Base-by-base conservation (phyloP, 805 yeast genomes). In the Sugiyamaella chiloensis region DNA sequence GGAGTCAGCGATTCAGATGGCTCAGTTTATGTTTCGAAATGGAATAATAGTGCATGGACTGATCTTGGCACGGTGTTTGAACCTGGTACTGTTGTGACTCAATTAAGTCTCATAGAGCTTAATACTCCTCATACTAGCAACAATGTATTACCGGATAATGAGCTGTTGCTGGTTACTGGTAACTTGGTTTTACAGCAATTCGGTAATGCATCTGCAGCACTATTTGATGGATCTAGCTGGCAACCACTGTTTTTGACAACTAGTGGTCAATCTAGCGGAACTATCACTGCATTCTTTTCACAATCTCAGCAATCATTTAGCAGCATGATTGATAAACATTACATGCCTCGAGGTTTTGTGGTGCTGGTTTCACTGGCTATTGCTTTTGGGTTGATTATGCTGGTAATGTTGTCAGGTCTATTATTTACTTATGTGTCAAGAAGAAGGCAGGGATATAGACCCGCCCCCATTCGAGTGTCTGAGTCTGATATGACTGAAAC, bases 281-380 rank as follows among this genome's bases (percentile, higher is more conserved):
- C 48, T 17, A 56, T 62, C n/a, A 53, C 51, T 40, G 52, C 67
- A n/a, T 55, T 67, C 24, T 61, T 58, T 35, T 59, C 72, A 1
- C 64, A 67, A 48, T 42, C 52, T 4, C 41, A 60, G 14, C 54
- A 52, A 37, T 32, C 52, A 7, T 54, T 57, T 40, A 48, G 52
- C 21, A 47, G 53, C 23, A n/a, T 54, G 29, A 32, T 47, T 17
- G 50, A 49, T 20, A 53, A 42, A 32, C 46, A 55, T 12, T 51
- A 56, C 47, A 67, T 74, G 64, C 64, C 71, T 9, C 62, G 78
- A 17, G 90, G 93, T 0, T 82, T 75, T 56, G 81, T 85, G 24
- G 88, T 83, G 2, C 74, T 86, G 24, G 76, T 85, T 37, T 79
- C 85, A 0, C 70, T 83, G 35, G 93, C 89, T 0, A 68, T 82